Percentiles rank a stretch among this genome's conserved stretches.
Conservation (phyloP, 495 filamentous ascomycete genomes). For the Lineolata rhizophorae region DNA sequence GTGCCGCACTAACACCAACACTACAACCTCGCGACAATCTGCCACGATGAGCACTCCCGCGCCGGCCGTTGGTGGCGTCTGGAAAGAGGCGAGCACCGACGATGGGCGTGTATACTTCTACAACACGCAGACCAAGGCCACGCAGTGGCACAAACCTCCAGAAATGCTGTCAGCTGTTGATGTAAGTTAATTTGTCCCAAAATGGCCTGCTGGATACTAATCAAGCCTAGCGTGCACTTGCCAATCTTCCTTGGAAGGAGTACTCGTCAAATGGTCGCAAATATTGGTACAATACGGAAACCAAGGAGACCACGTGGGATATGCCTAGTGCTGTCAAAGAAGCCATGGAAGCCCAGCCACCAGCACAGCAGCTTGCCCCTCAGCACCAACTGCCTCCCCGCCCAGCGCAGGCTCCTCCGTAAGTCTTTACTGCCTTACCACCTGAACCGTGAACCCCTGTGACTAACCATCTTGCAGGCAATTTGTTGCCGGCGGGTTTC, state of each 20-base stretch:
- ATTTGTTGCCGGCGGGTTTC: conserved; percentile 42
- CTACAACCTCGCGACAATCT: too few relatives aligned
- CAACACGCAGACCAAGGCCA: conserved; percentile 65
- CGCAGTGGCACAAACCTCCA: conserved; percentile 83
- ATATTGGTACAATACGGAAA: conserved; percentile 88
- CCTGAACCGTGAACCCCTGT: conserved; percentile 15
- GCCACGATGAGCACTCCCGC: conserved; percentile 44
- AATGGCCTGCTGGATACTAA: conserved; percentile 3
- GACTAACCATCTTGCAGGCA: conserved; percentile 22
- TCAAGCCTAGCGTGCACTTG: conserved; percentile 42
- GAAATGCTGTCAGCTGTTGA: conserved; percentile 29
- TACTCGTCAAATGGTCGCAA: conserved; percentile 70
- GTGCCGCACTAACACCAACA: too few relatives aligned
- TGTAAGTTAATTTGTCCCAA: conserved; percentile 26
- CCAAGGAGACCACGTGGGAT: conserved; percentile 82
- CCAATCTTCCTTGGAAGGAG: conserved; percentile 80
- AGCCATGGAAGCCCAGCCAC: conserved; percentile 25
- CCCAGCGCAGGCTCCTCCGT: conserved; percentile 19
- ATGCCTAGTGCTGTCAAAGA: conserved; percentile 72
- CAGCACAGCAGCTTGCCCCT: neutral
- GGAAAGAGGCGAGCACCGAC: conserved; percentile 65
- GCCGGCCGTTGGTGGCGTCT: conserved; percentile 35
- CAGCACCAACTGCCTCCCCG: conserved; percentile 25
- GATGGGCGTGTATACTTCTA: conserved; percentile 91
- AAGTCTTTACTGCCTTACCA: neutral